These are phyloP conservation scores for Scutellaria galericulata DNA, from an alignment of 257 asterid genomes.

Conservation along the genomic window DNA sequence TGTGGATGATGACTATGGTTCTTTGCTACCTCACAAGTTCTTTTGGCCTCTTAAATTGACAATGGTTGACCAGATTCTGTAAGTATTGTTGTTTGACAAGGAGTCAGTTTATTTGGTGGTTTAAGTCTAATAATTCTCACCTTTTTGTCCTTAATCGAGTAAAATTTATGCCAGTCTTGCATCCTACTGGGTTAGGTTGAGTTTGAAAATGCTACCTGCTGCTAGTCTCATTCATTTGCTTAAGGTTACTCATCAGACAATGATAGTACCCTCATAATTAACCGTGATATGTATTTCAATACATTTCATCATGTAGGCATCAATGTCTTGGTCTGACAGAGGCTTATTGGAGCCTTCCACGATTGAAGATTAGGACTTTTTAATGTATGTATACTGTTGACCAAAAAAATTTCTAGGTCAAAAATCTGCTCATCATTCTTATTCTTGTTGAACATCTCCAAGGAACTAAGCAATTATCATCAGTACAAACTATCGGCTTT, in stretches of 20 bases:
- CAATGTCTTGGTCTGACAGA: neutral
- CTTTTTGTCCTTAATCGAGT: neutral
- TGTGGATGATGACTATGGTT: slow-evolving; percentile 41
- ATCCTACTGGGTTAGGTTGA: neutral
- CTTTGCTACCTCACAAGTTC: slow-evolving; percentile 62
- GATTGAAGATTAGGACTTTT: neutral
- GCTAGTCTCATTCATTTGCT: neutral
- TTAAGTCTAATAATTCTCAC: neutral
- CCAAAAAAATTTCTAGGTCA: neutral
- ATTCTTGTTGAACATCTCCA: neutral
- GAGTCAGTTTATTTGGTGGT: slow-evolving; percentile 22
- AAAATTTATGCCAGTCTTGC: neutral
- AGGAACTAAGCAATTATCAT: neutral
- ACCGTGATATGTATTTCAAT: neutral
- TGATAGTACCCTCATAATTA: neutral
- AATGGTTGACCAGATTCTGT: slow-evolving; percentile 62
- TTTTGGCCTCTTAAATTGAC: slow-evolving; percentile 66
- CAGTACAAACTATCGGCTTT: neutral
- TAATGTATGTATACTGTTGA: neutral
- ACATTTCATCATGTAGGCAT: neutral
- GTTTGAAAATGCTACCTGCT: neutral
- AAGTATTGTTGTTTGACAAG: slow-evolving; percentile 40
- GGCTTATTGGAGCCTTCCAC: neutral
- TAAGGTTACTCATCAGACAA: neutral
- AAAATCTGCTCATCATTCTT: neutral